Evolutionary conservation across 805 yeast species (phyloP).

Genomic region (Myxozyma sirexii): DNA sequence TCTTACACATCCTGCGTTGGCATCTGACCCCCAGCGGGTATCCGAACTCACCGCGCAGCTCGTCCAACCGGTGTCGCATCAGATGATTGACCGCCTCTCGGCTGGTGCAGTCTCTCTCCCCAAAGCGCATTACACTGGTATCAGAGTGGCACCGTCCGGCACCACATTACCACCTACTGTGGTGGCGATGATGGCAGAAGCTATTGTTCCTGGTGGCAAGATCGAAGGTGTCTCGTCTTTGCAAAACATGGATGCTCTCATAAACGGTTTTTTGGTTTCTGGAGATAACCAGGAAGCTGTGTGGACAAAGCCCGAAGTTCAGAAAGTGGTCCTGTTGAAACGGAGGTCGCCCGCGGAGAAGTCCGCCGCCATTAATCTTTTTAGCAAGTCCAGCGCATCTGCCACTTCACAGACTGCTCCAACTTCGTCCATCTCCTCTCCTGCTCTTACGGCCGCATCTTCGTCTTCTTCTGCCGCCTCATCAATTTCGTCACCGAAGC

Average conservation of each 20-base stretch:
- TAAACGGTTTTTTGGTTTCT: conserved; percentile 58
- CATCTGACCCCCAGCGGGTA: conserved; percentile 30
- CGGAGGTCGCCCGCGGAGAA: conserved; percentile 14
- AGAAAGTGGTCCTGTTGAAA: conserved; percentile 32
- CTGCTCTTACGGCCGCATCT: conserved; percentile 49
- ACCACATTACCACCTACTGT: conserved; percentile 33
- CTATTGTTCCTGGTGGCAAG: conserved; percentile 41
- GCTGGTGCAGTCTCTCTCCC: conserved; percentile 42
- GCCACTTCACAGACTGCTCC: conserved; percentile 10
- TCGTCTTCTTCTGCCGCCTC: conserved; percentile 44
- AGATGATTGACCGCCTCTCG: conserved; percentile 46
- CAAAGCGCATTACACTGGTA: conserved; percentile 35
- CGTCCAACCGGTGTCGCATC: conserved; percentile 36
- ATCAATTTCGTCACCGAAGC: conserved; percentile 44
- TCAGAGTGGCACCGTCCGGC: conserved; percentile 39
- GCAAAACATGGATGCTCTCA: conserved; percentile 57
- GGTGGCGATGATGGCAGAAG: conserved; percentile 38
- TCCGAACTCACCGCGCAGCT: conserved; percentile 20
- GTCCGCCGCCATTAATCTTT: conserved; percentile 12
- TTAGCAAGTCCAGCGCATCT: conserved; percentile 5
- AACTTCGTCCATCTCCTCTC: conserved; percentile 37
- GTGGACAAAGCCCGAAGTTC: conserved; percentile 60
- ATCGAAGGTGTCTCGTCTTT: conserved; percentile 39
- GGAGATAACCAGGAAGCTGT: conserved; percentile 44
- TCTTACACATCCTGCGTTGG: conserved; percentile 33